These are phyloP conservation scores for Oryza rufipogon DNA, from an alignment of 176 grass and related monocot genomes.

Conservation along the genomic window DNA sequence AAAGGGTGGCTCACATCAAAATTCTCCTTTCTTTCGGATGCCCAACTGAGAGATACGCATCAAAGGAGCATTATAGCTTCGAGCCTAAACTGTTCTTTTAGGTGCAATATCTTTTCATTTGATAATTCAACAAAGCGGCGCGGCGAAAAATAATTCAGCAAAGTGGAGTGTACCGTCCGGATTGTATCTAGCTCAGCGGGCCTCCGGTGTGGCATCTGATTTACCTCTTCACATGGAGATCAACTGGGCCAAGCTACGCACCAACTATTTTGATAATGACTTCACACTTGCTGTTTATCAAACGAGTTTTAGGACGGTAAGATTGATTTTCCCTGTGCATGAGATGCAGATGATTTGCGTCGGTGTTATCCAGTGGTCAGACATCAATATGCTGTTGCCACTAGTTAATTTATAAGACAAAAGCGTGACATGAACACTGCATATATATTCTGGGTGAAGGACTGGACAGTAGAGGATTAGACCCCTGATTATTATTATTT, in stretches of 20 bases:
- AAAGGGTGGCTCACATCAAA: slow-evolving; percentile 39
- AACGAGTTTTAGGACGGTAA: slow-evolving; percentile 7
- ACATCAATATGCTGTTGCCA: neutral
- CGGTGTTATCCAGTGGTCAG: too few species aligned
- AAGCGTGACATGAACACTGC: neutral
- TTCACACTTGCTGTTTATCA: neutral
- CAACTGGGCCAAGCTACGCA: slow-evolving; percentile 38
- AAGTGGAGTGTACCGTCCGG: slow-evolving; percentile 46
- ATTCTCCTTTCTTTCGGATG: slow-evolving; percentile 14
- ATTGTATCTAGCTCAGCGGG: slow-evolving; percentile 21
- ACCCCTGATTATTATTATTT: neutral
- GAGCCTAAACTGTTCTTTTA: slow-evolving; percentile 36
- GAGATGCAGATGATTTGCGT: neutral
- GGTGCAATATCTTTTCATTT: slow-evolving; percentile 51
- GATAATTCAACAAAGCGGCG: slow-evolving; percentile 39
- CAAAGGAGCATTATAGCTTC: slow-evolving; percentile 30
- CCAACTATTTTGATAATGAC: slow-evolving; percentile 35
- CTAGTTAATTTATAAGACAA: neutral
- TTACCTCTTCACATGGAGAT: slow-evolving; percentile 53
- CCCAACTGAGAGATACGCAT: slow-evolving; percentile 28
- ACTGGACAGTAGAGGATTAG: neutral
- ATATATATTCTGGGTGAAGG: slow-evolving; percentile 5
- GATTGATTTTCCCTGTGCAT: neutral
- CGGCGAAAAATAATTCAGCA: slow-evolving; percentile 13
- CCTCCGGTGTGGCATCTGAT: slow-evolving; percentile 37